Evolutionary conservation across 805 yeast genomes (phyloP), one percentile per base, ranked within the genome.

Genomic region (Kodamaea fukazawae): DNA sequence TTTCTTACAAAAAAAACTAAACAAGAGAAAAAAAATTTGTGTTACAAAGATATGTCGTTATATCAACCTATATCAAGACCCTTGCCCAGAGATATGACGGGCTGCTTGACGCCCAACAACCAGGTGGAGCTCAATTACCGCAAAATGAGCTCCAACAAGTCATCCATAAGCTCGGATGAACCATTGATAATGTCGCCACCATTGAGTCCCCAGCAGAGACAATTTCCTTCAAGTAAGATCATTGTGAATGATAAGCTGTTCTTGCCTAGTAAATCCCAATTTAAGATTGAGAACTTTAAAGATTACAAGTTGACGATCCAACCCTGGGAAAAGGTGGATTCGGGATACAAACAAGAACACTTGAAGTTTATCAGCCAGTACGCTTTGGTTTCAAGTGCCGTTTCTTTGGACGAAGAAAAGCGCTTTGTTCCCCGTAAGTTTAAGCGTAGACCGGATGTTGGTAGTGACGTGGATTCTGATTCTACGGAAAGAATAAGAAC

Each of bases 341-440:
- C 70, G 27, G 64, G 65, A 34, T 80, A 67, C 59, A 78, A 75
- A 53, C 58, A 55, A 35, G 61, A 65, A 34, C 83, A 79, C 44
- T 49, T 76, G 40, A 55, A 55, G n/a, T 81, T 80, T 48, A 62
- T 81, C 43, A 69, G 69, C 42, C 77, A 77, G 48, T 81, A 81
- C 56, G 60, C 65, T 20, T 57, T 63, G 14, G 54, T 59, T 8
- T 52, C 58, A 31, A 36, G 49, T 4, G 29, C 31, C 9, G 33
- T 42, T 9, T 31, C 39, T 22, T 30, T 32, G 23, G 40, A 43
- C 13, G 29, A 36, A 10, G 40, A 39, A 25, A 36, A 38, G 9
- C 30, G 40, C 29, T 40, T 35, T 28, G 29, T 36, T 13, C 47
- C 43, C n/a, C 38, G 47, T 22, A 36, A 35, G 23, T 41, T 34